A percentile compares a stretch with the other conserved stretches of the same genome.
Conservation (phyloP, 306 rosid species). For the Pterocarpus santalinus region DNA sequence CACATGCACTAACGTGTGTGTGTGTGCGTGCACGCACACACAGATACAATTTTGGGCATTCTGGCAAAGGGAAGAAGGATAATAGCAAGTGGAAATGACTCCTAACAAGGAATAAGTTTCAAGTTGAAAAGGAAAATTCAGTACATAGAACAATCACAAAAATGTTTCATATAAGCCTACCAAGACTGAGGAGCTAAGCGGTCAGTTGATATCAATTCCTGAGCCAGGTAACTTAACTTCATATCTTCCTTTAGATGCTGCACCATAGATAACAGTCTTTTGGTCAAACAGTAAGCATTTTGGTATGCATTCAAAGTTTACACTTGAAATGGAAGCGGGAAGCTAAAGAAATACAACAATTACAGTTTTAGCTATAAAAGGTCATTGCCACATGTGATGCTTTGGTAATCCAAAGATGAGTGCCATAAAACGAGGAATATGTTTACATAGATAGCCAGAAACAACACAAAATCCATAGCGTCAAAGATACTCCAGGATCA, state of each 20-base stretch:
- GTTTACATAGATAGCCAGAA: constrained; percentile 5
- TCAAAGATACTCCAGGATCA: constrained; percentile 12
- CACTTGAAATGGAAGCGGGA: constrained; percentile 27
- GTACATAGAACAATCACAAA: constrained; percentile 38
- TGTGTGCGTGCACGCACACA: background rate
- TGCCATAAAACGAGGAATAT: constrained; percentile 28
- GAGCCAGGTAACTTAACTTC: constrained; percentile 96
- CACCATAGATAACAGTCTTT: constrained; percentile 51
- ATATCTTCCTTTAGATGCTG: constrained; percentile 99
- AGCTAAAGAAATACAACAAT: constrained; percentile 25
- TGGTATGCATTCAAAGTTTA: constrained; percentile 16
- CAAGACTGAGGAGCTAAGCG: constrained; percentile 98
- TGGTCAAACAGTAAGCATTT: constrained; percentile 41
- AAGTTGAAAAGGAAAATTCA: constrained; percentile 7
- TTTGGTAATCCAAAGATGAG: constrained; percentile 27
- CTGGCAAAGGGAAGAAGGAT: constrained; percentile 15
- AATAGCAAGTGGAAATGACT: constrained; percentile 16
- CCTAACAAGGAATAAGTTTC: background rate
- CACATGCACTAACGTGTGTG: background rate
- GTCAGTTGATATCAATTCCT: constrained; percentile 88
- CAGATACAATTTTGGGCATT: background rate
- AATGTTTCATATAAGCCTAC: constrained; percentile 67
- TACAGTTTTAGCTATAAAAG: background rate
- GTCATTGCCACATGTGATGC: background rate
- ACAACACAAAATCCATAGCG: constrained; percentile 27